Conservation (phyloP, 768 basidiomycete species). For the Suillus cothurnatus region DNA sequence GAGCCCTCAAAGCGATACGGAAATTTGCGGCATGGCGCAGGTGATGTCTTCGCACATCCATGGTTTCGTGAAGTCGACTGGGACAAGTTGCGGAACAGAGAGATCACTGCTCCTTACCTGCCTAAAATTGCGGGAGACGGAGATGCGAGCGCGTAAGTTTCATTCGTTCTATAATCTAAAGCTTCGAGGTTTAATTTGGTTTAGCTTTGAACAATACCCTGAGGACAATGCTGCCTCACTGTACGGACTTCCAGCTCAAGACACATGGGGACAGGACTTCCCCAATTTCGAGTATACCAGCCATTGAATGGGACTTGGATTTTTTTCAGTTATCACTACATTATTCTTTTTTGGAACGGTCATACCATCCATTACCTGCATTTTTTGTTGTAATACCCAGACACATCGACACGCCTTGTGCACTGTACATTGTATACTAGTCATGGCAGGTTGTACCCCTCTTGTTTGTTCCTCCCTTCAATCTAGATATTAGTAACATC, state of each 20-base stretch:
- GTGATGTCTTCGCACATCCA: slow-evolving; percentile 88
- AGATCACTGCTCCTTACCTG: slow-evolving; percentile 94
- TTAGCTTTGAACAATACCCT: slow-evolving; percentile 77
- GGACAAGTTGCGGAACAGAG: slow-evolving; percentile 74
- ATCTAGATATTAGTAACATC: slow-evolving; percentile 13
- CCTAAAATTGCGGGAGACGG: slow-evolving; percentile 92
- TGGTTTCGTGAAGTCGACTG: slow-evolving; percentile 97
- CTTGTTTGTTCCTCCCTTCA: slow-evolving; percentile 6
- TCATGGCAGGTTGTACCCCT: slow-evolving; percentile 9
- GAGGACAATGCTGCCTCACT: slow-evolving; percentile 65
- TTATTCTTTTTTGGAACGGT: slow-evolving; percentile 10
- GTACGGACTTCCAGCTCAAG: slow-evolving; percentile 61
- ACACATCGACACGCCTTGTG: slow-evolving; percentile 1
- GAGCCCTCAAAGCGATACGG: slow-evolving; percentile 90
- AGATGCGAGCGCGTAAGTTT: slow-evolving; percentile 87
- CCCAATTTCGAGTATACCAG: slow-evolving; percentile 77
- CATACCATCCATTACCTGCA: slow-evolving; percentile 11
- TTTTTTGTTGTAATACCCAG: slow-evolving; percentile 16
- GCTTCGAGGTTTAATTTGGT: not conserved
- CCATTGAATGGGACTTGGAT: slow-evolving; percentile 11
- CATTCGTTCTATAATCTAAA: slow-evolving; percentile 14
- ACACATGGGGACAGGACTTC: slow-evolving; percentile 70
- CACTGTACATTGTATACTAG: slow-evolving; percentile 10
- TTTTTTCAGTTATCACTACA: slow-evolving; percentile 11
- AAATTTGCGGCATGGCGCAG: slow-evolving; percentile 84